These are phyloP conservation scores for Citrus cavaleriei DNA, from an alignment of 345 rosid species.

Conservation along the genomic window DNA sequence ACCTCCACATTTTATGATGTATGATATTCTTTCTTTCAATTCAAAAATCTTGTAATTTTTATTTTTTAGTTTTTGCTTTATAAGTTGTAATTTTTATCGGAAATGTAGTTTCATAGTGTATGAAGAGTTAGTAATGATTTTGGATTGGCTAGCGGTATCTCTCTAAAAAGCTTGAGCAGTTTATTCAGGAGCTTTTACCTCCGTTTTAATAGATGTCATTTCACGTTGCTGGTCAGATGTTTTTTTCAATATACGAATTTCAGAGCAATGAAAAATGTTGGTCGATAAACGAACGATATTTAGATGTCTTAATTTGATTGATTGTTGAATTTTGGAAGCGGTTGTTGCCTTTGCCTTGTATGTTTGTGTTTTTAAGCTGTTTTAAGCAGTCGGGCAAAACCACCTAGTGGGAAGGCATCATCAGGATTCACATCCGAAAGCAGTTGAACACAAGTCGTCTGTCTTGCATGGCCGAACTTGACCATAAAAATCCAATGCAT, in stretches of 20 bases:
- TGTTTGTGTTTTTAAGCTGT: background rate
- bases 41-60: constrained; percentile 9
- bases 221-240: constrained; percentile 9
- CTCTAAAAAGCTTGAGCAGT: constrained; percentile 15
- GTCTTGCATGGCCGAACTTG: background rate
- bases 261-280: background rate
- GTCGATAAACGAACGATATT: too few species aligned
- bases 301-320: background rate
- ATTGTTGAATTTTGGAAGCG: too few species aligned
- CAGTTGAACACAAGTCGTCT: background rate
- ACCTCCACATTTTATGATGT: constrained; percentile 21
- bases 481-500: background rate
- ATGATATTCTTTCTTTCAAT: constrained; percentile 21
- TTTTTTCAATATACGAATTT: background rate
- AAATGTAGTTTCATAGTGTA: constrained; percentile 33
- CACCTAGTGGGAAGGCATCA: background rate
- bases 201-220: constrained; percentile 12
- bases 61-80: background rate
- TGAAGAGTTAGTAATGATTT: constrained; percentile 31
- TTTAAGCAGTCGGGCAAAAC: background rate
- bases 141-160: constrained; percentile 8
- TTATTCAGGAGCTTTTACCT: constrained; percentile 14
- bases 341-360: background rate
- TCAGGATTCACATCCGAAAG: background rate
- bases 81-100: constrained; percentile 10